Evolutionary conservation across 2,329 filamentous ascomycete genomes (phyloP), one percentile per base, ranked within the genome.

Genomic region (Penicillium sp.): DNA sequence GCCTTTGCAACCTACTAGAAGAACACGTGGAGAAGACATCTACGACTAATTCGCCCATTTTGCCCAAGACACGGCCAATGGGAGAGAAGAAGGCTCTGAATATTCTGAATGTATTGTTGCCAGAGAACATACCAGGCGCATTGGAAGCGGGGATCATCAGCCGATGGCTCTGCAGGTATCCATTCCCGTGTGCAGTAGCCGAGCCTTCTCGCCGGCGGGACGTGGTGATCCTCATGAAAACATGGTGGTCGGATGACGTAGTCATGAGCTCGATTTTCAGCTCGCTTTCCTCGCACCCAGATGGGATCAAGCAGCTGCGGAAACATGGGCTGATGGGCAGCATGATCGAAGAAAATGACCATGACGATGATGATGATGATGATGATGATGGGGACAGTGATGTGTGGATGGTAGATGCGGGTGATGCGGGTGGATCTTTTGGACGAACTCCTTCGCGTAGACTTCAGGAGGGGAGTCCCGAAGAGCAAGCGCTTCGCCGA

Each of bases 151-250:
- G 81, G 7, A 84, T 92, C 59, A 80, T 92, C 38, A 85, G 87
- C 58, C 85, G 83, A 54, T 92, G 89, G 89, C 80, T 92, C n/a
- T 82, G 79, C 34, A 85, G 83, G 64, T 90, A 92, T 69, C 82
- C 85, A 8, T 92, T 80, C 48, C 77, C 89, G 78, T 89, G 88
- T 20, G 75, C 79, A 18, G 74, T 73, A 1, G 74, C 80, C 2
- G 79, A 82, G 53, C 81, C 85, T 51, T 71, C 73, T 22, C 72
- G 72, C 29, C 69, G 69, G 39, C 70, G 69, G 46, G 74, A 77
- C 56, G 71, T 78, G 24, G 69, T 75, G 11, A 66, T 70, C 20
- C 68, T 78, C 1, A 74, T 77, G 68, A 74, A 73, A 50, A 69
- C 69, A 18, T 78, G 73, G 71, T 74, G 70, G 66, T 63, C 63